Percentiles rank a stretch among this genome's conserved stretches.
Evolutionary conservation across 169 alveolate genomes (phyloP).

Genomic region (Condylostoma magnum): DNA sequence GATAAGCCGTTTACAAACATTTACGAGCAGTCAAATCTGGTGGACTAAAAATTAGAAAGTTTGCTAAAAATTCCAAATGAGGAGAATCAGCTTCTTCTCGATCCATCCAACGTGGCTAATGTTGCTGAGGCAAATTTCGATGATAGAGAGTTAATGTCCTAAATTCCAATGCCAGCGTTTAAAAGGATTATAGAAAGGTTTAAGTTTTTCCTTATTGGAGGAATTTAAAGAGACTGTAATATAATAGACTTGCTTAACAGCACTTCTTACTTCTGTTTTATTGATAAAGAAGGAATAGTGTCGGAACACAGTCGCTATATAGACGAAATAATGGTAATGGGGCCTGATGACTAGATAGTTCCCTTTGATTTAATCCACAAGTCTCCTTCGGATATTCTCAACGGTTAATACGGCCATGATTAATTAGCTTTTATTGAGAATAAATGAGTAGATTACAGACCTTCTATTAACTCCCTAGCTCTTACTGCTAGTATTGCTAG

Average conservation of each 20-base stretch:
- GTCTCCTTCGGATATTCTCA: conserved; percentile 17
- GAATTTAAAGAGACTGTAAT: conserved; percentile 15
- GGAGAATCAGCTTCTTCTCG: neutral
- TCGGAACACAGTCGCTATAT: conserved; percentile 39
- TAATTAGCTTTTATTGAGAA: neutral
- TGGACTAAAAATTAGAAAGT: neutral
- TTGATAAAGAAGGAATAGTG: conserved; percentile 53
- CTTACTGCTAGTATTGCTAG: neutral
- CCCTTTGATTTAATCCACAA: conserved; percentile 44
- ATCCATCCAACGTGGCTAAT: neutral
- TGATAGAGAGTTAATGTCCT: neutral
- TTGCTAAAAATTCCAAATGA: neutral
- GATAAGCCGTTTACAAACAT: neutral
- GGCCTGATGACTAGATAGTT: conserved; percentile 26
- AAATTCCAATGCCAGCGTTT: neutral
- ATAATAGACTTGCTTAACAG: neutral
- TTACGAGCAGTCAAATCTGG: neutral
- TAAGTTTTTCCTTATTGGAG: conserved; percentile 25
- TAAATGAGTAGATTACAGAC: neutral
- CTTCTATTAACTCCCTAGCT: conserved; percentile 28
- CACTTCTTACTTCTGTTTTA: conserved; percentile 23
- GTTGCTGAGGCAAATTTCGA: conserved; percentile 21
- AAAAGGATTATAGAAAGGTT: neutral
- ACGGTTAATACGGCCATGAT: conserved; percentile 35
- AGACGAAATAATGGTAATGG: conserved; percentile 47